Base-by-base conservation (phyloP, 768 basidiomycete genomes). In the Mycena floridula region DNA sequence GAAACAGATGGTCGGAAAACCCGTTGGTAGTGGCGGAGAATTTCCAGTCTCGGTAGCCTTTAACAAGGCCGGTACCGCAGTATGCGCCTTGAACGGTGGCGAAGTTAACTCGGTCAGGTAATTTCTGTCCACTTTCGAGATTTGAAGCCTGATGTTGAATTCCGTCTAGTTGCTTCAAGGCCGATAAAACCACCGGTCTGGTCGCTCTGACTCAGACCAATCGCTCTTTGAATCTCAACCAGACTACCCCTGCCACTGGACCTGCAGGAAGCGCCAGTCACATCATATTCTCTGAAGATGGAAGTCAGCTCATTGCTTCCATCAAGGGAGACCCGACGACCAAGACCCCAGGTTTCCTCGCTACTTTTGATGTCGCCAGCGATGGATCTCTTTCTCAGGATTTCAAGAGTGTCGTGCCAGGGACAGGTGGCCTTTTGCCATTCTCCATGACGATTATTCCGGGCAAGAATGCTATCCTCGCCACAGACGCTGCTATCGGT, bases 231-330 rank as follows among this genome's bases (percentile, higher is more conserved):
- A 57, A 57, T 25, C 57, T 77, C 44, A 73, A 73, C 54, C 76
- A 76, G 54, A 74, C 75, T 7, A 73, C 73, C 13, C 73, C 73
- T 32, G 67, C 75, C 0, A 72, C 58, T 15, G 75, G 76, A 7
- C 75, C 75, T 13, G 61, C 70, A 1, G 70, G 69, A 36, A 64
- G 63, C 16, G 60, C 65, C 40, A 68, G 66, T 54, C 70, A 77
- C 46, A 50, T 77, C 47, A 50, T 74, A 28, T 77, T 77, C 62
- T 63, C 57, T 18, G 69, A 71, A 51, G 72, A 75, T 46, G 64
- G 61, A 42, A 64, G 50, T 22, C 59, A 69, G 47, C 62, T 77
- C 27, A 55, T 76, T 35, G 74, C 67, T 11, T 68, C 74, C 16
- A 66, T 75, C 53, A 76, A 77, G 53, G 75, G 74, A 20, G 50